These are phyloP conservation scores for Malus hybrid DNA, from an alignment of 331 rosid genomes.

Conservation along the genomic window DNA sequence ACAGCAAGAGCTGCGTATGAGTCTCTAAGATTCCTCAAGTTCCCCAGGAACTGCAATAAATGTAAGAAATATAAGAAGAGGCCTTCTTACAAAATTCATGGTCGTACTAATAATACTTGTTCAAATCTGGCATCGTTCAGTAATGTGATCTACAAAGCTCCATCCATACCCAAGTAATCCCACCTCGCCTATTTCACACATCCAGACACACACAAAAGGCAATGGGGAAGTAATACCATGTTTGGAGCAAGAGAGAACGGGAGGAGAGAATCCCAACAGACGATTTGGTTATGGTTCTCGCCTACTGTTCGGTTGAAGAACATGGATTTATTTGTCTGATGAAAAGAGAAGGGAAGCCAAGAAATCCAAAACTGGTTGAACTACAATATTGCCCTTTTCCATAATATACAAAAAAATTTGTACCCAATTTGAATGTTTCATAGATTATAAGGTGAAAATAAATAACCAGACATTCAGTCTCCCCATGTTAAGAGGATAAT, in stretches of 20 bases:
- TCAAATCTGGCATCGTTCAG: background rate
- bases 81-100: background rate
- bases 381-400: background rate
- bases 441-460: background rate
- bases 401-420: background rate
- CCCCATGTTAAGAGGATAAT: background rate
- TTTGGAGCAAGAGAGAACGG: background rate
- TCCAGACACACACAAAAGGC: background rate
- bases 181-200: background rate
- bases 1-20: constrained; percentile 80
- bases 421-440: background rate
- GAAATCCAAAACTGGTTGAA: background rate
- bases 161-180: background rate
- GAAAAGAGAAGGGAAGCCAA: background rate
- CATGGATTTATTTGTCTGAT: background rate
- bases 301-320: background rate
- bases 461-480: background rate
- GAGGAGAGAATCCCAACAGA: background rate
- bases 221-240: background rate
- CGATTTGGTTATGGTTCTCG: background rate
- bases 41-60: constrained; percentile 68
- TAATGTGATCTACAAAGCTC: background rate
- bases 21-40: constrained; percentile 84
- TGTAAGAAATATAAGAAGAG: background rate
- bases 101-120: background rate